Conservation (phyloP, 2,329 filamentous ascomycete species). For the Trichoderma sp. region DNA sequence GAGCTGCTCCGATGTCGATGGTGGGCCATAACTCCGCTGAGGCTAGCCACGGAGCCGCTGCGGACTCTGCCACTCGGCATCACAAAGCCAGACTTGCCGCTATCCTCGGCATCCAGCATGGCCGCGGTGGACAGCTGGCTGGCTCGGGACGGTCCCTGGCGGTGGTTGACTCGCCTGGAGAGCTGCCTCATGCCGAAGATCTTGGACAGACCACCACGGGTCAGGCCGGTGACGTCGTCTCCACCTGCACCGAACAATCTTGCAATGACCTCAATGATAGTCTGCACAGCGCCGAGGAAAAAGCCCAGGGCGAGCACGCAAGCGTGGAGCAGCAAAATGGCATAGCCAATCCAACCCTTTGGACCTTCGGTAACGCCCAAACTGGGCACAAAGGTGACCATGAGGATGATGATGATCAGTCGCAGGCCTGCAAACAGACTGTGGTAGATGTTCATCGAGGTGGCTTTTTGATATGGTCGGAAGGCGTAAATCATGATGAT, state of each 20-base stretch:
- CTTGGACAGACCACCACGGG: conserved; percentile 81
- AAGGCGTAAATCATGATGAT: conserved; percentile 87
- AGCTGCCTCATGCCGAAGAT: conserved; percentile 91
- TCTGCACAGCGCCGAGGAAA: conserved; percentile 88
- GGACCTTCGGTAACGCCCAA: conserved; percentile 75
- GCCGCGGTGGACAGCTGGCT: conserved; percentile 82
- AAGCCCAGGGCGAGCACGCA: conserved; percentile 87
- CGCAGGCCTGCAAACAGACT: conserved; percentile 79
- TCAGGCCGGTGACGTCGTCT: conserved; percentile 68
- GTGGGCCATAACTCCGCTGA: conserved; percentile 51
- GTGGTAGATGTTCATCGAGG: conserved; percentile 97
- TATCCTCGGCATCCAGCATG: conserved; percentile 72
- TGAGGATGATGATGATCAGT: conserved; percentile 73
- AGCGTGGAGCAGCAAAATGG: conserved; percentile 82
- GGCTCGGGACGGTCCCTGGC: conserved; percentile 66
- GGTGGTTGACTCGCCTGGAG: conserved; percentile 69
- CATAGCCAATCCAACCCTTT: conserved; percentile 95
- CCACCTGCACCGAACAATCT: conserved; percentile 81
- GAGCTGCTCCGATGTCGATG: conserved; percentile 57
- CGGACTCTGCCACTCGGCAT: conserved; percentile 58
- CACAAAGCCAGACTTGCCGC: conserved; percentile 62
- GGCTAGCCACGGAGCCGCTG: conserved; percentile 64
- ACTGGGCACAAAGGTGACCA: conserved; percentile 81
- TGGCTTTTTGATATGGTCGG: conserved; percentile 84
- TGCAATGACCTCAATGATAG: conserved; percentile 83